Percentiles rank a stretch among this genome's conserved stretches.
These are phyloP conservation scores for Plectosphaerella plurivora DNA, from an alignment of 2,329 filamentous ascomycete genomes.

Conservation along the genomic window DNA sequence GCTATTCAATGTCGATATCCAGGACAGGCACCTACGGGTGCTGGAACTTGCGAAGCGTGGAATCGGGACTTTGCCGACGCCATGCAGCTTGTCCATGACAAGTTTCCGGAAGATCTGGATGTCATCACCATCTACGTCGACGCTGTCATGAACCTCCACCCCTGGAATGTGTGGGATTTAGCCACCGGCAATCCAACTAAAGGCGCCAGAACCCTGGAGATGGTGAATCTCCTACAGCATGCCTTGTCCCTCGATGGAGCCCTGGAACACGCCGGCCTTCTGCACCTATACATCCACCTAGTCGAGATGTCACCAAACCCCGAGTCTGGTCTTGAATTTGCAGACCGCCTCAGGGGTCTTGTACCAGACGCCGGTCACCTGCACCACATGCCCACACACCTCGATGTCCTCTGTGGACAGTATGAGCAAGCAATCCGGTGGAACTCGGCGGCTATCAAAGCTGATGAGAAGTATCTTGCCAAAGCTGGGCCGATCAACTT, in stretches of 20 bases:
- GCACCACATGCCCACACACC: slow-evolving; percentile 72
- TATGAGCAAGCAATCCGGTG: slow-evolving; percentile 63
- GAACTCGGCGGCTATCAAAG: slow-evolving; percentile 61
- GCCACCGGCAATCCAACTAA: slow-evolving; percentile 19
- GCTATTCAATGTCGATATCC: slow-evolving; percentile 62
- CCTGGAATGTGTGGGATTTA: slow-evolving; percentile 40
- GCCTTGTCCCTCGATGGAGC: slow-evolving; percentile 47
- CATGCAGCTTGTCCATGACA: slow-evolving; percentile 30
- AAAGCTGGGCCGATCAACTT: slow-evolving; percentile 62
- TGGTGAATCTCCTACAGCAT: slow-evolving; percentile 27
- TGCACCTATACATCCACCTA: slow-evolving; percentile 74
- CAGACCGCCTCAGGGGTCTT: slow-evolving; percentile 58
- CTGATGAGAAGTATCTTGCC: slow-evolving; percentile 62
- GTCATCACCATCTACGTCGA: slow-evolving; percentile 32
- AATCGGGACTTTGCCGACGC: slow-evolving; percentile 49
- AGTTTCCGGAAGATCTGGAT: slow-evolving; percentile 33
- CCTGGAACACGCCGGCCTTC: slow-evolving; percentile 59
- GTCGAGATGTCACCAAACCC: slow-evolving; percentile 72
- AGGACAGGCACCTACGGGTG: slow-evolving; percentile 32
- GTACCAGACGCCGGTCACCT: slow-evolving; percentile 68
- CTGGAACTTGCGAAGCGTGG: slow-evolving; percentile 45
- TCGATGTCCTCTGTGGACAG: slow-evolving; percentile 70
- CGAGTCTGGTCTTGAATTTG: slow-evolving; percentile 56
- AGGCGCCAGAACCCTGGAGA: slow-evolving; percentile 15
- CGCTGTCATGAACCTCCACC: slow-evolving; percentile 43